Evolutionary conservation across 163 green algal species (phyloP), one percentile per base, ranked within the genome.

Genomic region (Volvox carteri): DNA sequence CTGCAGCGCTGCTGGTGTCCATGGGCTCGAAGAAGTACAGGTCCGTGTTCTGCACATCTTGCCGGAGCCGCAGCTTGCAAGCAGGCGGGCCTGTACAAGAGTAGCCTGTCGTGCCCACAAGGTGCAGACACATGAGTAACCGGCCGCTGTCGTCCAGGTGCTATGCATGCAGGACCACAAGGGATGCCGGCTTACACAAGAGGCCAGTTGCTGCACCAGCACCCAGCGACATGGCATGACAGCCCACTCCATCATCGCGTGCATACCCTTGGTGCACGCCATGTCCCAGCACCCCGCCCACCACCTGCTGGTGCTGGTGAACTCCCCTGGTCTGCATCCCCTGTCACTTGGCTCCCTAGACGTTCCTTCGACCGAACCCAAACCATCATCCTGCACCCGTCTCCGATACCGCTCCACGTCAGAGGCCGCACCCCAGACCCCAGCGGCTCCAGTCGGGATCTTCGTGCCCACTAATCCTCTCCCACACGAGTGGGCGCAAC

Each of bases 11-110:
- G n/a, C n/a, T n/a, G n/a, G n/a, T n/a, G n/a, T n/a, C n/a, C n/a
- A n/a, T n/a, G n/a, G n/a, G n/a, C n/a, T n/a, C n/a, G n/a, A n/a
- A n/a, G n/a, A n/a, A n/a, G n/a, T n/a, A n/a, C n/a, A n/a, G n/a
- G n/a, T n/a, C n/a, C n/a, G n/a, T n/a, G n/a, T 68, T 84, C 75
- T 50, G 48, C 75, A 8, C 18, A 48, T 70, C 75, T 84, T 46
- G 75, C 75, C 46, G 48, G n/a, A 84, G 75, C 75, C 75, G 50
- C 77, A 85, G 77, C 77, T 72, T 74, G 77, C 54, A 56, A 85
- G 77, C 77, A 54, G 54, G 50, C 75, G 30, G 75, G 50, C 50
- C 75, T 84, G 75, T 30, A 84, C 75, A 33, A 14, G 33, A 30
- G 46, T 84, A 72, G 75, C 48, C 48, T 48, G 75, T 70, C 75